A percentile compares a stretch with the other conserved stretches of the same genome.
Conservation (phyloP, 2,329 filamentous ascomycete genomes). For the Remersonia thermophila region DNA sequence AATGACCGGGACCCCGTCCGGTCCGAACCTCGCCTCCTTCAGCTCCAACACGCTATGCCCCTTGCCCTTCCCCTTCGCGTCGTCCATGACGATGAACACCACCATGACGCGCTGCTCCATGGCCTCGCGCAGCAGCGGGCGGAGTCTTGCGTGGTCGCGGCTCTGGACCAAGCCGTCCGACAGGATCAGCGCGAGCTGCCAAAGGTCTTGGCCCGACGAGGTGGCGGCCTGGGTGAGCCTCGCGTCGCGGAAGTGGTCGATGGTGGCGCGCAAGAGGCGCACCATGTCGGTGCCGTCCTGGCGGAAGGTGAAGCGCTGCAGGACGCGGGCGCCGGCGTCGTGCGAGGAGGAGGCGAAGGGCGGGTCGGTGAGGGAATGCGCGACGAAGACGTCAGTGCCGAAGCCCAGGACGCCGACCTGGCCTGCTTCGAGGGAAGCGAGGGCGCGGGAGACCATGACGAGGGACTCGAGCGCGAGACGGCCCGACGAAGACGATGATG, state of each 20-base stretch:
- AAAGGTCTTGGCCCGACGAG: slow-evolving; percentile 55
- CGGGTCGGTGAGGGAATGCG: slow-evolving; percentile 71
- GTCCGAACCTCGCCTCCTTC: slow-evolving; percentile 67
- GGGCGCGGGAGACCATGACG: slow-evolving; percentile 74
- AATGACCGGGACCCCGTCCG: slow-evolving; percentile 59
- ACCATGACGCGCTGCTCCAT: slow-evolving; percentile 94
- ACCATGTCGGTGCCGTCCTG: slow-evolving; percentile 80
- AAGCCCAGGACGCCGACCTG: slow-evolving; percentile 89
- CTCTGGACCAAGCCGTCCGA: slow-evolving; percentile 86
- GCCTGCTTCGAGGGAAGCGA: slow-evolving; percentile 88
- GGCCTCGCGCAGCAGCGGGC: slow-evolving; percentile 71
- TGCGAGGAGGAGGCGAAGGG: slow-evolving; percentile 54
- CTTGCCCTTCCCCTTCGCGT: slow-evolving; percentile 31
- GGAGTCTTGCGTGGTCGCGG: slow-evolving; percentile 67
- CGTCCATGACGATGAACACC: slow-evolving; percentile 93
- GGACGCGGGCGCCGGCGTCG: slow-evolving; percentile 70
- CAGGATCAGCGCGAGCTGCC: slow-evolving; percentile 89
- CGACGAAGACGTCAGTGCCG: slow-evolving; percentile 69
- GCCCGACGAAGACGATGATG: slow-evolving; percentile 41
- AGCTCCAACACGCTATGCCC: slow-evolving; percentile 71
- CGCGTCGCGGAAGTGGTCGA: slow-evolving; percentile 71
- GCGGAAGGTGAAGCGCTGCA: slow-evolving; percentile 73
- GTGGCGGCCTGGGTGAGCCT: slow-evolving; percentile 31
- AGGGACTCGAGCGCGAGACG: slow-evolving; percentile 85
- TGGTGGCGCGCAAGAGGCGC: slow-evolving; percentile 62